phyloP scores from a whole-genome alignment of 2,329 filamentous ascomycete species.

The Phaeosphaeriaceae sp. region DNA sequence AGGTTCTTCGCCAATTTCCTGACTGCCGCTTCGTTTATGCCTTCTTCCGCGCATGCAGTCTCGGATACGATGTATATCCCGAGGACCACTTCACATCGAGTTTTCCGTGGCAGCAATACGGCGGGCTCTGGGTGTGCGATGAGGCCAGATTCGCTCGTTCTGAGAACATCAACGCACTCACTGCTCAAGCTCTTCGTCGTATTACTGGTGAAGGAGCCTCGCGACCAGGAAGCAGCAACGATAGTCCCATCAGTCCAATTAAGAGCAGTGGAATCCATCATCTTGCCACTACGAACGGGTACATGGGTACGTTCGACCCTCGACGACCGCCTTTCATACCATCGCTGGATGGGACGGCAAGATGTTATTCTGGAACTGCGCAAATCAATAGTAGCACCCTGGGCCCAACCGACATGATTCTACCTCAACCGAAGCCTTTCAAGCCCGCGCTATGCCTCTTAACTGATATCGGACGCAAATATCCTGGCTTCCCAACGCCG shows the following conservation, averaged over 20 bases:
- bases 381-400: constrained; percentile 10
- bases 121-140: constrained; percentile 46
- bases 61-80: constrained; percentile 49
- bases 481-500: constrained; percentile 42
- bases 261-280: constrained; percentile 19
- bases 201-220: constrained; percentile 36
- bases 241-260: constrained; percentile 17
- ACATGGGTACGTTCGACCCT: constrained; percentile 1
- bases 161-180: constrained; percentile 28
- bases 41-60: constrained; percentile 46
- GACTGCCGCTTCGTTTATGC: constrained; percentile 47
- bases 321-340: constrained; percentile 15
- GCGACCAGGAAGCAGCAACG: constrained; percentile 15
- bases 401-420: constrained; percentile 20
- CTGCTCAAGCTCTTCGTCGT: constrained; percentile 35
- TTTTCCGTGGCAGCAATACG: constrained; percentile 49
- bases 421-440: constrained; percentile 5
- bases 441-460: constrained; percentile 27
- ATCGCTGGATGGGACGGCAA: constrained; percentile 20
- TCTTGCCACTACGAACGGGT: constrained; percentile 1
- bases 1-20: constrained; percentile 48
- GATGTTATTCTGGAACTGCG: constrained; percentile 3
- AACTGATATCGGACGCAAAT: constrained; percentile 37
- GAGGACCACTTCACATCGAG: constrained; percentile 47
- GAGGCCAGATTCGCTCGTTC: constrained; percentile 47